Evolutionary conservation across 2,329 filamentous ascomycete genomes (phyloP).

Genomic region (Torrubiellomyces zombiae): DNA sequence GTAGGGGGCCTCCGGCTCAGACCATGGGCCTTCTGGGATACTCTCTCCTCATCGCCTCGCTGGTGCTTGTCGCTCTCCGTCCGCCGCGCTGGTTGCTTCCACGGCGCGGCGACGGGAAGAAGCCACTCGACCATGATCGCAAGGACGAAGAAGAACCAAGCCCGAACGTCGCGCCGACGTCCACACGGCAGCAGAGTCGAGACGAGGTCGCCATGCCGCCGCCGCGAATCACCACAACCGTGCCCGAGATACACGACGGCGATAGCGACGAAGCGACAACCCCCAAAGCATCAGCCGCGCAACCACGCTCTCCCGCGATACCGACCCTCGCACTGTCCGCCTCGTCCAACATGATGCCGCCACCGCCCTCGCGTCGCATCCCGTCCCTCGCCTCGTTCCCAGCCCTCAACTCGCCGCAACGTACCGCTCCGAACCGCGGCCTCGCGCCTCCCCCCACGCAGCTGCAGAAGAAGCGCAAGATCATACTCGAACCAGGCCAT

Average conservation of each 20-base stretch:
- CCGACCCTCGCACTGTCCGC: conserved; percentile 27
- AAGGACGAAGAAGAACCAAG: not conserved
- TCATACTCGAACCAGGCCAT: conserved; percentile 75
- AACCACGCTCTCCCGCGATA: conserved; percentile 12
- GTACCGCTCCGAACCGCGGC: conserved; percentile 25
- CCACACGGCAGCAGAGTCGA: conserved; percentile 3
- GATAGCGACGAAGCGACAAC: conserved; percentile 28
- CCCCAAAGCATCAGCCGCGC: conserved; percentile 31
- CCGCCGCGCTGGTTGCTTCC: conserved; percentile 29
- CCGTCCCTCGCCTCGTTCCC: conserved; percentile 29
- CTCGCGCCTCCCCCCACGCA: conserved; percentile 41
- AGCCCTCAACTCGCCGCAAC: conserved; percentile 33
- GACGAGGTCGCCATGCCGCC: conserved; percentile 21
- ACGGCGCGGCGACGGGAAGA: conserved; percentile 7
- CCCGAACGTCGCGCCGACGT: not conserved
- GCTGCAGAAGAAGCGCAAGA: conserved; percentile 42
- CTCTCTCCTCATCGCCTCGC: conserved; percentile 44
- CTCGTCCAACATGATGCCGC: conserved; percentile 14
- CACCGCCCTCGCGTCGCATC: conserved; percentile 13
- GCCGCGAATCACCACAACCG: conserved; percentile 17
- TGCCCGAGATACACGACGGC: conserved; percentile 10
- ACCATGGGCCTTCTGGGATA: conserved; percentile 30
- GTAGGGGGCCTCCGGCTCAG: no score
- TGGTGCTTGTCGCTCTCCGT: conserved; percentile 39
- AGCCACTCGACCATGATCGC: not conserved